Percentiles rank a stretch among this genome's conserved stretches.
These are phyloP conservation scores for Pistacia vera DNA, from an alignment of 345 rosid species.

Conservation along the genomic window DNA sequence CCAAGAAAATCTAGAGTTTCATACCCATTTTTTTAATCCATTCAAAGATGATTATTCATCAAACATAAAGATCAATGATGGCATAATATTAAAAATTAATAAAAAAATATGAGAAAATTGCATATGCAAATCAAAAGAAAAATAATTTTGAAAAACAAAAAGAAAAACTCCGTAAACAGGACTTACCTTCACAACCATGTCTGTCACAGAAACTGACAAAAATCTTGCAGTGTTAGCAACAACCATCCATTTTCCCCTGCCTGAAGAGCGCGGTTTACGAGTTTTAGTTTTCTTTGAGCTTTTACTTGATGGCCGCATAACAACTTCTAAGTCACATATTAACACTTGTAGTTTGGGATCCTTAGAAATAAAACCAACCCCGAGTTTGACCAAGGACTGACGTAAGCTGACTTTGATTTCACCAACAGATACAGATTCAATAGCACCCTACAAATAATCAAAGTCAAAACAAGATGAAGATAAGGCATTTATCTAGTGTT, in stretches of 20 bases:
- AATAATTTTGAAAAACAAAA: neutral
- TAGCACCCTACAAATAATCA: constrained; percentile 10
- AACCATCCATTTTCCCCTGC: constrained; percentile 95
- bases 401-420: constrained; percentile 91
- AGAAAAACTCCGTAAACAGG: neutral
- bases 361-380: constrained; percentile 84
- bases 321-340: constrained; percentile 84
- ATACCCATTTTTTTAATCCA: neutral
- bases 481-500: constrained; percentile 3
- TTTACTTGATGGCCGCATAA: constrained; percentile 70
- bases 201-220: constrained; percentile 84
- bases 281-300: constrained; percentile 52
- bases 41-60: neutral
- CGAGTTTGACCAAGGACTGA: constrained; percentile 91
- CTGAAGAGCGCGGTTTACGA: constrained; percentile 53
- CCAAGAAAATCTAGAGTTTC: neutral
- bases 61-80: neutral
- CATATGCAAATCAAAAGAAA: neutral
- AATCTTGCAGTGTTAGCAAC: constrained; percentile 86
- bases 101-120: too few relatives aligned
- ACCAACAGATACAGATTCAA: constrained; percentile 67
- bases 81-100: neutral
- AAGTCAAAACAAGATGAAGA: constrained; percentile 20
- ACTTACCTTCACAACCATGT: constrained; percentile 83
- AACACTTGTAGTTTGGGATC: constrained; percentile 89